Evolutionary conservation across 331 rosid species (phyloP).

Genomic region (Spiraea crenata): DNA sequence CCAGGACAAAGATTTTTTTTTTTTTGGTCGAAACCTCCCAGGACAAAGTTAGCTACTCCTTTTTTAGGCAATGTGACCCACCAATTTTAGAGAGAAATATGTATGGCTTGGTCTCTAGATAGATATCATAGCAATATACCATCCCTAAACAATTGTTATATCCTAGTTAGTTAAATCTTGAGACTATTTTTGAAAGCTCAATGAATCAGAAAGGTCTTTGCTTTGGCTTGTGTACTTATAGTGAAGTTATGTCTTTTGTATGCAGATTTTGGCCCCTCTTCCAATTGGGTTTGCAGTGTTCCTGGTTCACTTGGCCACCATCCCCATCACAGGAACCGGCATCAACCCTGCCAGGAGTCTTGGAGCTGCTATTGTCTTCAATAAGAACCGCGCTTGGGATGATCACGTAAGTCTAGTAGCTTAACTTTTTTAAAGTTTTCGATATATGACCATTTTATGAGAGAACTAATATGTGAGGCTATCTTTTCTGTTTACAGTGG

Average conservation of each 20-base stretch:
- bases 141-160: not conserved
- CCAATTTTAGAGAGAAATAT: not conserved
- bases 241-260: not conserved
- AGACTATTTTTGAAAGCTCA: not conserved
- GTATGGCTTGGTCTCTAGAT: too few species aligned
- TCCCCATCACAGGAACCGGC: slow-evolving; percentile 91
- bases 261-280: slow-evolving; percentile 88
- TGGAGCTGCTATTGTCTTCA: slow-evolving; percentile 86
- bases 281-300: slow-evolving; percentile 96
- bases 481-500: slow-evolving; percentile 52
- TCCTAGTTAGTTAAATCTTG: not conserved
- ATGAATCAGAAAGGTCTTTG: not conserved
- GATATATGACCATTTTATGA: not conserved
- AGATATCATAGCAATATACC: too few species aligned
- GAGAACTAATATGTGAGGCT: not conserved
- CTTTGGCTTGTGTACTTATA: not conserved
- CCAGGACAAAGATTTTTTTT: not conserved
- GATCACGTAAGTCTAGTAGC: slow-evolving; percentile 44
- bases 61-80: slow-evolving; percentile 2
- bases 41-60: not conserved
- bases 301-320: slow-evolving; percentile 95
- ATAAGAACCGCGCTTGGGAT: slow-evolving; percentile 73
- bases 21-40: too few species aligned
- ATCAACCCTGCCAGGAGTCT: slow-evolving; percentile 96
- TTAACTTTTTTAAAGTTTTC: not conserved